phyloP scores from a whole-genome alignment of 1,284 basidiomycete genomes.

The Cutaneotrichosporon mucoides region DNA sequence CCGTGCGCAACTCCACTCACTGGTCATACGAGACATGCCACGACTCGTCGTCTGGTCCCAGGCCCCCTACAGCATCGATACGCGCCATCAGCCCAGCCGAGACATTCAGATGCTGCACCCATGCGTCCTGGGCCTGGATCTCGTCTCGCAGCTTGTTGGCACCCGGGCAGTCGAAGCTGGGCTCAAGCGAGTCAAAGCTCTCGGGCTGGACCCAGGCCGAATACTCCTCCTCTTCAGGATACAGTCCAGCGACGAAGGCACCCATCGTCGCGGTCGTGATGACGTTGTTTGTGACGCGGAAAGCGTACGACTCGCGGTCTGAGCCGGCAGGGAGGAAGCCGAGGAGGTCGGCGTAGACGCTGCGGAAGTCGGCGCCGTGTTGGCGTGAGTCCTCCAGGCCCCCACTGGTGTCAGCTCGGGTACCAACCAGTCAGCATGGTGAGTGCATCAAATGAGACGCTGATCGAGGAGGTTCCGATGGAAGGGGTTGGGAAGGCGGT shows the following conservation, averaged over 20 bases:
- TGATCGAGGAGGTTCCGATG: too few species aligned
- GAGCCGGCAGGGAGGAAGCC: conserved; percentile 28
- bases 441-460: too few species aligned
- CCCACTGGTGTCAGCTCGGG: conserved; percentile 14
- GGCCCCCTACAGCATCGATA: conserved; percentile 34
- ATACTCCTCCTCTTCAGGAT: conserved; percentile 27
- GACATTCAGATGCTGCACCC: conserved; percentile 29
- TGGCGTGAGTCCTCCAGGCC: conserved; percentile 30
- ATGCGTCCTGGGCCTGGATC: conserved; percentile 19
- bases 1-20: too few species aligned
- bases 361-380: conserved; percentile 34
- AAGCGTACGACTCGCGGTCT: conserved; percentile 27
- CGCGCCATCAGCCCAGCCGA: conserved; percentile 19
- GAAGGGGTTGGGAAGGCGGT: too few species aligned
- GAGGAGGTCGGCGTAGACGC: conserved; percentile 34
- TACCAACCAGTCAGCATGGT: too few species aligned
- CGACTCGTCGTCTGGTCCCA: conserved; percentile 24
- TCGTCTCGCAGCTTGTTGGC: conserved; percentile 11
- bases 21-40: conserved; percentile 38
- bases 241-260: conserved; percentile 30
- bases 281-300: conserved; percentile 40
- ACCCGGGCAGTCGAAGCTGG: conserved; percentile 24
- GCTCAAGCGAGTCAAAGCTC: conserved; percentile 36
- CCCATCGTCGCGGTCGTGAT: conserved; percentile 38
- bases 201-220: conserved; percentile 25